phyloP scores from a whole-genome alignment of 305 asterid genomes.

The Fraxinus paxiana region DNA sequence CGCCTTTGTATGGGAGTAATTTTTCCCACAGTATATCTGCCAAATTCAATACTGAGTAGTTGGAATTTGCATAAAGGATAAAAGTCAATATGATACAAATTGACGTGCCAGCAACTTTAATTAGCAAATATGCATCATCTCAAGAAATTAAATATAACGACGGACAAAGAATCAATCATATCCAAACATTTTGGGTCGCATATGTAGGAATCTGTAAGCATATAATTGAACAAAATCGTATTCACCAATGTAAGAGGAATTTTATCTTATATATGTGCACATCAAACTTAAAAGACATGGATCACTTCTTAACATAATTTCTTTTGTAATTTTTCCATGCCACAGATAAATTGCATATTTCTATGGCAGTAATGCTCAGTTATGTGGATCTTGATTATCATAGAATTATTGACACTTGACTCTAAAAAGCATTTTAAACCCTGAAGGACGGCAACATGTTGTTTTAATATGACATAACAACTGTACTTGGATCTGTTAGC shows the following conservation, averaged over 20 bases:
- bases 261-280: neutral
- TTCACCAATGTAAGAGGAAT: neutral
- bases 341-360: neutral
- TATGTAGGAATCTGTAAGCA: neutral
- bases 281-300: neutral
- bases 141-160: neutral
- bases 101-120: neutral
- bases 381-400: neutral
- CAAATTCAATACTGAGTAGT: constrained; percentile 28
- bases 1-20: constrained; percentile 92
- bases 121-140: constrained; percentile 12
- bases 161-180: neutral
- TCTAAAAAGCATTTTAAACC: neutral
- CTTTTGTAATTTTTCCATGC: neutral
- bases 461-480: neutral
- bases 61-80: constrained; percentile 7
- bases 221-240: neutral
- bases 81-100: neutral
- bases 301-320: neutral
- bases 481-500: neutral
- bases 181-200: neutral
- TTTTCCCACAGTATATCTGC: constrained; percentile 94
- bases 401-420: neutral
- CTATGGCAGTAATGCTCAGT: neutral
- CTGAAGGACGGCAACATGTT: neutral